A percentile compares a stretch with the other conserved stretches of the same genome.
These are phyloP conservation scores for Picea abies DNA, from an alignment of 83 land plant species.

Conservation along the genomic window DNA sequence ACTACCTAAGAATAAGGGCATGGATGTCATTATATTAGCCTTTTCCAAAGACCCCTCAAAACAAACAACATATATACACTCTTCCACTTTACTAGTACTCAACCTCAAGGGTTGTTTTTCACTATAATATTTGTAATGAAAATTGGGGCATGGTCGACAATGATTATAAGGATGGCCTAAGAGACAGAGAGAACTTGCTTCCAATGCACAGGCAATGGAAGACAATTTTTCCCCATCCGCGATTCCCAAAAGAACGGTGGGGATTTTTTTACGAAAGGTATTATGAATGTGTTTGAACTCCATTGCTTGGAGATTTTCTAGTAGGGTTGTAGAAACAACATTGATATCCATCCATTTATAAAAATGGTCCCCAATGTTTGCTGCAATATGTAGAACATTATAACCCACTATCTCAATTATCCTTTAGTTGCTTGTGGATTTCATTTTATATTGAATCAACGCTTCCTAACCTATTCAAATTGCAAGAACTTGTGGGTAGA, in stretches of 20 bases:
- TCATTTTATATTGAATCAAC: too few relatives aligned
- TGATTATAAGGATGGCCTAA: too few relatives aligned
- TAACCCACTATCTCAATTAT: constrained; percentile 57
- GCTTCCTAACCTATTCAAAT: too few relatives aligned
- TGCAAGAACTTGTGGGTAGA: too few relatives aligned
- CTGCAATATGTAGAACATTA: constrained; percentile 76
- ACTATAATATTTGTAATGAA: too few relatives aligned
- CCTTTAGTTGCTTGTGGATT: too few relatives aligned
- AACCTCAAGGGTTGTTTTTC: too few relatives aligned
- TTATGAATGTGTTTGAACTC: constrained; percentile 85
- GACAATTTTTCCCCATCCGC: too few relatives aligned
- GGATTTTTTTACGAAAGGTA: constrained; percentile 64
- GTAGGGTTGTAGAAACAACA: constrained; percentile 50
- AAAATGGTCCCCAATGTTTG: constrained; percentile 72
- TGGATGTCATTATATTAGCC: constrained; percentile 33
- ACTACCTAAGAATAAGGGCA: constrained; percentile 52
- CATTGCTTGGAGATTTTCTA: constrained; percentile 88
- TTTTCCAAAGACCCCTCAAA: constrained; percentile 58
- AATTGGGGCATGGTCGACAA: too few relatives aligned
- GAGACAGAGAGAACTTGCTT: too few relatives aligned
- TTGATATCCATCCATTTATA: constrained; percentile 49
- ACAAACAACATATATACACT: constrained; percentile 93
- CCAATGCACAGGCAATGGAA: too few relatives aligned
- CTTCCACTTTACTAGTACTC: constrained; percentile 20
- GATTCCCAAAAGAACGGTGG: too few relatives aligned